Percentiles rank a stretch among this genome's conserved stretches.
Evolutionary conservation across 2,329 filamentous ascomycete species (phyloP).

Genomic region (Apiospora arundinis): DNA sequence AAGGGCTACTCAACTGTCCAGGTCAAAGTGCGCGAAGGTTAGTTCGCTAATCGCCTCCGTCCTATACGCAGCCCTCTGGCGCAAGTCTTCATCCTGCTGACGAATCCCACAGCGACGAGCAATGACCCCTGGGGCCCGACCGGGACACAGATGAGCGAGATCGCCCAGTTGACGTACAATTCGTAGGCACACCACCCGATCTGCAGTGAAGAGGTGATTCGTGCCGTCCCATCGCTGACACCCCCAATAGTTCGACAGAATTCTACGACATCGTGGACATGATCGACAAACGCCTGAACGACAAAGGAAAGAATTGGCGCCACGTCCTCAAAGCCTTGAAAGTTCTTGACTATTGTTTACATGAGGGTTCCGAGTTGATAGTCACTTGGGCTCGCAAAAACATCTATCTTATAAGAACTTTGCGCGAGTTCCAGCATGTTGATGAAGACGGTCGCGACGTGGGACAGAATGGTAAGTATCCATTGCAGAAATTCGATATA

Average conservation of each 20-base stretch:
- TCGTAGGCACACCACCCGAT: constrained; percentile 67
- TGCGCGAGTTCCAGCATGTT: constrained; percentile 95
- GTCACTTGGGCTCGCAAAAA: constrained; percentile 99
- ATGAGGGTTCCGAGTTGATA: constrained; percentile 94
- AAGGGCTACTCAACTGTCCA: constrained; percentile 97
- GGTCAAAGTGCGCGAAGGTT: constrained; percentile 98
- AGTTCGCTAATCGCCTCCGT: constrained; percentile 26
- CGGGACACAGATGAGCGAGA: constrained; percentile 98
- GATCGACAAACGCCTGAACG: constrained; percentile 97
- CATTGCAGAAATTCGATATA: background rate
- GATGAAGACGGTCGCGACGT: constrained; percentile 96
- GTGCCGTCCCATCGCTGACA: constrained; percentile 15
- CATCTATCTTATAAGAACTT: constrained; percentile 97
- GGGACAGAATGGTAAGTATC: constrained; percentile 82
- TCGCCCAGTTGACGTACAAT: constrained; percentile 96
- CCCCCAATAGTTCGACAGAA: constrained; percentile 76
- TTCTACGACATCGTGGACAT: constrained; percentile 99
- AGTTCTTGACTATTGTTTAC: constrained; percentile 95
- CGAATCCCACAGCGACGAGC: constrained; percentile 77
- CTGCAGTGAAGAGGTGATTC: background rate
- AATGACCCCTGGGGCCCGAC: constrained; percentile 99
- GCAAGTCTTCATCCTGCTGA: constrained; percentile 34
- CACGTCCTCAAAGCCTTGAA: constrained; percentile 98
- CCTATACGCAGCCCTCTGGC: background rate
- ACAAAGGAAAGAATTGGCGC: constrained; percentile 99